A percentile compares a stretch with the other conserved stretches of the same genome.
These are phyloP conservation scores for Suillus discolor DNA, from an alignment of 768 basidiomycete genomes.

Conservation along the genomic window DNA sequence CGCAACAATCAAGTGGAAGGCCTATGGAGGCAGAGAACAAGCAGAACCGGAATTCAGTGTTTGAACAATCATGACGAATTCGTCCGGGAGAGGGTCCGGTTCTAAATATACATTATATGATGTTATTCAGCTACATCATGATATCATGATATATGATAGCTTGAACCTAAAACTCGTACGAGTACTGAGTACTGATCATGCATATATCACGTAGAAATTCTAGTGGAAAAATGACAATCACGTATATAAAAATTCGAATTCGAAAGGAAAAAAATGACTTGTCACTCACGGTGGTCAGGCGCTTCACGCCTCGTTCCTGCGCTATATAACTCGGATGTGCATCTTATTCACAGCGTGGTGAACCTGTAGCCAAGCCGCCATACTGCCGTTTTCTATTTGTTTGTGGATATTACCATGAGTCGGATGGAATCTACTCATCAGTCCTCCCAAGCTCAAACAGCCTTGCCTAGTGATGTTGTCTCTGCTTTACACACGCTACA, in stretches of 20 bases:
- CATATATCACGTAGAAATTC: neutral
- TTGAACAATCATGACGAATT: too few species aligned
- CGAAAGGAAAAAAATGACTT: neutral
- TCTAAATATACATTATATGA: neutral
- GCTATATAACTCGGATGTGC: neutral
- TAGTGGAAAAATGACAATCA: neutral
- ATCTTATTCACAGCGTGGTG: neutral
- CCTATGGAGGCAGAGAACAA: too few species aligned
- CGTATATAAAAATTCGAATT: neutral
- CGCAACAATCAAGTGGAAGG: too few species aligned
- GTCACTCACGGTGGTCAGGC: neutral
- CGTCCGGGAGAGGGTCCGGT: neutral
- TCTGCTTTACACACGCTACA: constrained; percentile 31
- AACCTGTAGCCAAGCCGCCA: neutral
- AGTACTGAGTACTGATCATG: neutral
- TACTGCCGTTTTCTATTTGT: neutral
- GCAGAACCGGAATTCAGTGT: too few species aligned
- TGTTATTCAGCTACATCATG: neutral
- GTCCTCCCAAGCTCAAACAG: constrained; percentile 22
- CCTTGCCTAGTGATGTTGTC: constrained; percentile 28
- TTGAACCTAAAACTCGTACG: neutral
- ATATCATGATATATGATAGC: neutral
- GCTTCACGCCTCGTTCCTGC: neutral
- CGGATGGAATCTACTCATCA: constrained; percentile 24
- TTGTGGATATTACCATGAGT: constrained; percentile 24